Evolutionary conservation across 345 rosid genomes (phyloP), one percentile per base, ranked within the genome.

Genomic region (Dovyalis caffra): DNA sequence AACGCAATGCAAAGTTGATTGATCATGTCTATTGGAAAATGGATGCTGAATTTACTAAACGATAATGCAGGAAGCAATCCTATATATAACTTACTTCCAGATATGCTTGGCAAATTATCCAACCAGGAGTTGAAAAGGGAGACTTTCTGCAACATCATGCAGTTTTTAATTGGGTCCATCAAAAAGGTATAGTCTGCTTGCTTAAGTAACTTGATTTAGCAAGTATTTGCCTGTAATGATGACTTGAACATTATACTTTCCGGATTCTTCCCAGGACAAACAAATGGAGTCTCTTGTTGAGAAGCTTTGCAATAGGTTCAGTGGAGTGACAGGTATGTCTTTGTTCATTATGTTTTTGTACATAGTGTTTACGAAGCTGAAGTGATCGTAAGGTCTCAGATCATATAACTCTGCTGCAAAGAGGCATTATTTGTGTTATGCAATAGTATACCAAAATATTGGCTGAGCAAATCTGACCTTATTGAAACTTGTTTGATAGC

Each of bases 211-310:
- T 83, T 78, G 68, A 31, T 68, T 32, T 23, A 34, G 66, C 72
- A 43, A 37, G 6, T 43, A 9, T 64, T 63, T 75, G 9, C 49
- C 75, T 31, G 20, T 65, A 57, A 58, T 26, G 68, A n/a, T 34
- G n/a, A 64, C 5, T 18, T 69, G 20, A 34, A 58, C 51, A 81
- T 66, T 57, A 29, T 70, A 26, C 45, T 72, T 47, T 76, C 66
- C 29, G 53, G 40, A 71, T 58, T 51, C 82, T 51, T 49, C 80
- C 70, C 83, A 95, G 98, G 99, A 95, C 77, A 95, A 88, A 84
- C 99, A 95, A 82, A 93, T 95, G 98, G 99, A 95, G 72, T 84
- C 97, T 74, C 94, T 95, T 74, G 97, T 95, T 79, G 99, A 91
- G 84, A 95, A 95, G 84, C 99, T 93, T 65, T 95, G 99, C 92